Percentiles rank a stretch among this genome's conserved stretches.
phyloP scores from a whole-genome alignment of 441 rosid genomes.

The Erodium chrysanthum region DNA sequence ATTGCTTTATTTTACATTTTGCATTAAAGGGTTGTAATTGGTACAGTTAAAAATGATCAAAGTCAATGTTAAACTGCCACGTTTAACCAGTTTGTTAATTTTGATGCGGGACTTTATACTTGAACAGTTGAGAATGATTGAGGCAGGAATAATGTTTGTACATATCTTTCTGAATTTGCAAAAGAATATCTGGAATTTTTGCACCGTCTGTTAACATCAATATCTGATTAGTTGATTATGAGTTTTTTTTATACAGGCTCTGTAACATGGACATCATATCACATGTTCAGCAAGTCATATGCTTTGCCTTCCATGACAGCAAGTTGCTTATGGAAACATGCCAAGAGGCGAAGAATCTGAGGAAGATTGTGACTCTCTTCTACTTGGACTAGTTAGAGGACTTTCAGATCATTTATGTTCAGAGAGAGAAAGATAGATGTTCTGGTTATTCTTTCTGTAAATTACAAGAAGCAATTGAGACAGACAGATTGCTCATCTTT shows the following conservation, averaged over 20 bases:
- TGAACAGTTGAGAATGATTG: not conserved
- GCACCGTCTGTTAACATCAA: not conserved
- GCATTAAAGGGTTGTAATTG: not conserved
- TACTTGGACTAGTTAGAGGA: constrained; percentile 77
- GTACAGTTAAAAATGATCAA: not conserved
- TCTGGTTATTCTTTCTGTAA: constrained; percentile 21
- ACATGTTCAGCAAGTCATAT: constrained; percentile 88
- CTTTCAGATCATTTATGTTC: constrained; percentile 16
- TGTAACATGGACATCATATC: constrained; percentile 92
- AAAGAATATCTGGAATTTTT: not conserved
- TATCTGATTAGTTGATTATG: not conserved
- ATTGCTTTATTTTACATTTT: not conserved
- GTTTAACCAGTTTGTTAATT: not conserved
- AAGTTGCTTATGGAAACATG: constrained; percentile 88
- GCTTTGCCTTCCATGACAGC: constrained; percentile 95
- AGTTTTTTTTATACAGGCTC: constrained; percentile 47
- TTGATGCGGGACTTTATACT: not conserved
- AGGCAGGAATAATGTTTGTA: not conserved
- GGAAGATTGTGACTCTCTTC: constrained; percentile 83
- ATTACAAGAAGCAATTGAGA: constrained; percentile 8
- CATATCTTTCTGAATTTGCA: not conserved
- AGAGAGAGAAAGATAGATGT: constrained; percentile 8
- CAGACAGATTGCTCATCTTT: not conserved
- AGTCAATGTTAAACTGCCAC: not conserved
- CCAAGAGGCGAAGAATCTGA: constrained; percentile 82